Percentiles rank a stretch among this genome's conserved stretches.
Conservation (phyloP, 176 grass and related monocot genomes). For the Oryza rufipogon region DNA sequence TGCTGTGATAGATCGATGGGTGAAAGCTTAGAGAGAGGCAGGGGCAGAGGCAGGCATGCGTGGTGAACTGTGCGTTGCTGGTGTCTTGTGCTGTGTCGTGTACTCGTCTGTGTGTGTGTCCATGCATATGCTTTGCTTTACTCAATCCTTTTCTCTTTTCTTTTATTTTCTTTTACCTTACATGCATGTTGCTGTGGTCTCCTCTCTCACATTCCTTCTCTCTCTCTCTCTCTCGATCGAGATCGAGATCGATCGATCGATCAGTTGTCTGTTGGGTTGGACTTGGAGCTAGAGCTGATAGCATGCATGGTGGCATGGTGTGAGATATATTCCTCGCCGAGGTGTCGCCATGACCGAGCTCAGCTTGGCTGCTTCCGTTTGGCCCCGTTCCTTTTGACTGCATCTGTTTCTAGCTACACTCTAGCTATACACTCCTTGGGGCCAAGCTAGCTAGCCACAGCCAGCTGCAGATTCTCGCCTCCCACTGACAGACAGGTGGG, state of each 20-base stretch:
- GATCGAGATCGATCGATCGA: background rate
- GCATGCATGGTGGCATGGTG: background rate
- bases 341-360: background rate
- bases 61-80: background rate
- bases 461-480: background rate
- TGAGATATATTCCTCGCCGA: background rate
- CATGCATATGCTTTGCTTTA: background rate
- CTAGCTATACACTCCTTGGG: too few species aligned
- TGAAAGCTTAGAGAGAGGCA: background rate
- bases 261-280: background rate
- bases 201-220: background rate
- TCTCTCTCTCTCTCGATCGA: background rate
- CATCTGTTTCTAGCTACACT: background rate
- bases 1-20: background rate
- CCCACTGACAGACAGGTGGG: background rate
- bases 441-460: background rate
- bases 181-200: background rate
- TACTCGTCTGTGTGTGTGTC: constrained; percentile 6
- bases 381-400: constrained; percentile 20
- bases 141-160: background rate
- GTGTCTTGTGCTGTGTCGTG: constrained; percentile 3
- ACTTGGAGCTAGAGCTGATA: background rate
- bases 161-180: background rate
- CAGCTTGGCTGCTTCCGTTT: constrained; percentile 25
- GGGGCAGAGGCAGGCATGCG: background rate